Percentiles rank a stretch among this genome's conserved stretches.
These are phyloP conservation scores for Vickermania spadyakhi DNA, from an alignment of 208 protist genomes.

Conservation along the genomic window DNA sequence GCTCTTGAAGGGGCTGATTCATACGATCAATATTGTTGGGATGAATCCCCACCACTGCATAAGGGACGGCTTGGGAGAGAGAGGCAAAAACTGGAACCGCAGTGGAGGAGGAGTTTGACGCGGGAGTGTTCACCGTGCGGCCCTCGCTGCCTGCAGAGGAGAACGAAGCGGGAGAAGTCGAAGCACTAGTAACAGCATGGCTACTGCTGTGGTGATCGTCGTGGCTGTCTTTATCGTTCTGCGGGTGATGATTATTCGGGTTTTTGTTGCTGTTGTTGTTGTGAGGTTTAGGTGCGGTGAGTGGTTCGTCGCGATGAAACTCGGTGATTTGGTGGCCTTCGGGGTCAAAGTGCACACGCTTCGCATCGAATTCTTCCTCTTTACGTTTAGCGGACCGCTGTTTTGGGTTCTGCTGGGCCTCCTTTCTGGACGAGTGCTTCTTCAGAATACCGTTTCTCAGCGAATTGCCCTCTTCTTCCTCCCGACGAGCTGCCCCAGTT, in stretches of 20 bases:
- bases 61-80: background rate
- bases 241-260: too few relatives aligned
- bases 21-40: conserved; percentile 73
- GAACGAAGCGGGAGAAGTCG: too few relatives aligned
- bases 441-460: background rate
- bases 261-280: background rate
- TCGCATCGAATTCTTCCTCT: background rate
- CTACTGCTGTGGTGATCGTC: too few relatives aligned
- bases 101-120: background rate
- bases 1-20: conserved; percentile 47
- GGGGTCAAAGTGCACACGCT: conserved; percentile 8
- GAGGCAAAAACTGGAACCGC: background rate
- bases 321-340: background rate
- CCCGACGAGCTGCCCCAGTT: background rate
- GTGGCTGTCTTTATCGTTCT: too few relatives aligned
- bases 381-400: background rate
- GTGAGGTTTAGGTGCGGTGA: background rate
- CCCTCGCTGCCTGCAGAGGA: background rate
- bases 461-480: background rate
- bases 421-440: background rate
- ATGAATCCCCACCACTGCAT: conserved; percentile 52
- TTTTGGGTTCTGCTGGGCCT: background rate
- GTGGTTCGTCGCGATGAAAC: background rate
- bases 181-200: too few relatives aligned
- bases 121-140: background rate